These are phyloP conservation scores for Penicillium capsulatum DNA, from an alignment of 2,329 filamentous ascomycete species.

Conservation along the genomic window DNA sequence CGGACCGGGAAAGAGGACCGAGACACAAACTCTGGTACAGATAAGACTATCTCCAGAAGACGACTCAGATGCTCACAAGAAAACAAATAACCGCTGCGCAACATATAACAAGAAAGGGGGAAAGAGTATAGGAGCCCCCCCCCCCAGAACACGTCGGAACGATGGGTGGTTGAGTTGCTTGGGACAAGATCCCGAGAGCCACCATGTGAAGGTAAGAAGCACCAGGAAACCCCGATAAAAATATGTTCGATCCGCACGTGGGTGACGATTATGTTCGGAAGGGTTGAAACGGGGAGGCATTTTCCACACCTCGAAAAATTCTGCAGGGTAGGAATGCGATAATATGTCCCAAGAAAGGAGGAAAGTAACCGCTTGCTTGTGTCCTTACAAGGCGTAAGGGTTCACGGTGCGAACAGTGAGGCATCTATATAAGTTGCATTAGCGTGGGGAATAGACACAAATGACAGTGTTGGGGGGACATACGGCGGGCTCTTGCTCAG, in stretches of 20 bases:
- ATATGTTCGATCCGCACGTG: constrained; percentile 23
- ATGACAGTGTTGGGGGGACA: constrained; percentile 47
- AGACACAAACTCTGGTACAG: constrained; percentile 13
- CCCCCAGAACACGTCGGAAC: constrained; percentile 13
- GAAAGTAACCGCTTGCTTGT: constrained; percentile 6
- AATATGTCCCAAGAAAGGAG: constrained; percentile 23
- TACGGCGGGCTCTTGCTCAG: constrained; percentile 98
- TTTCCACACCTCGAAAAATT: constrained; percentile 15
- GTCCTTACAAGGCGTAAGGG: constrained; percentile 46
- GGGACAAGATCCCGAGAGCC: constrained; percentile 5
- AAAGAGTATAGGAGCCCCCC: constrained; percentile 20
- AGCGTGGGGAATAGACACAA: constrained; percentile 10
- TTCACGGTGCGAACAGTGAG: constrained; percentile 51
- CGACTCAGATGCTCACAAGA: constrained; percentile 17
- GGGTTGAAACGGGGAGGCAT: constrained; percentile 6
- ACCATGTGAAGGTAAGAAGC: constrained; percentile 8
- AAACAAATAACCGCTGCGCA: constrained; percentile 21
- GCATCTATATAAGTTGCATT: constrained; percentile 34
- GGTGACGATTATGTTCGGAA: constrained; percentile 23
- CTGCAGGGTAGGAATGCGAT: constrained; percentile 26
- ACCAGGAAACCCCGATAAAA: constrained; percentile 18
- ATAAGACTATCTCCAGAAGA: constrained; percentile 14
- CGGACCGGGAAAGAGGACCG: constrained; percentile 6
- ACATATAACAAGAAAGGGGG: constrained; percentile 19
- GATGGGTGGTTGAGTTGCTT: constrained; percentile 7